Evolutionary conservation across 805 yeast species (phyloP).

Genomic region (Cyberlindnera misumaiensis): DNA sequence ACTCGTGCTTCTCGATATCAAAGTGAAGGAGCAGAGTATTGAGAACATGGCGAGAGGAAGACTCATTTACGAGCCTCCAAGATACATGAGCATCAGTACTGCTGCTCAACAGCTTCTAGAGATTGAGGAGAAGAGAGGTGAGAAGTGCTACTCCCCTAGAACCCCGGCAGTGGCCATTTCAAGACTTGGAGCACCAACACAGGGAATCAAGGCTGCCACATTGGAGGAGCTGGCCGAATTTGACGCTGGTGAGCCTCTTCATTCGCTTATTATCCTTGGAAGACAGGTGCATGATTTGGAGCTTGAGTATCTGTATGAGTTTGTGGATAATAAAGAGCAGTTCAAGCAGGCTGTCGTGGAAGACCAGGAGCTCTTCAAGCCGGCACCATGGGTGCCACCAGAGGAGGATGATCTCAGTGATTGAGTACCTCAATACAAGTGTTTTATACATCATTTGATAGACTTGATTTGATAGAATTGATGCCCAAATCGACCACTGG

Average conservation of each 20-base stretch:
- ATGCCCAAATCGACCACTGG: too few species aligned
- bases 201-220: conserved; percentile 79
- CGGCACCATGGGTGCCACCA: conserved; percentile 59
- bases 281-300: conserved; percentile 93
- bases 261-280: conserved; percentile 85
- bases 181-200: conserved; percentile 82
- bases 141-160: conserved; percentile 71
- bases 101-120: conserved; percentile 87
- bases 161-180: conserved; percentile 95
- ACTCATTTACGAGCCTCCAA: conserved; percentile 89
- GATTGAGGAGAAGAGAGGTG: conserved; percentile 71
- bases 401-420: conserved; percentile 29
- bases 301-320: conserved; percentile 74
- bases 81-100: conserved; percentile 88
- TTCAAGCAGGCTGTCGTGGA: conserved; percentile 37
- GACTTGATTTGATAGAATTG: too few species aligned
- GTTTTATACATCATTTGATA: neutral
- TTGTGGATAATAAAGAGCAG: conserved; percentile 51
- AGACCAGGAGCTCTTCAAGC: conserved; percentile 68
- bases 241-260: conserved; percentile 92
- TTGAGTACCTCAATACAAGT: conserved; percentile 1
- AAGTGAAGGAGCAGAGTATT: conserved; percentile 93
- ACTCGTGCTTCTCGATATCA: conserved; percentile 78
- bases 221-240: conserved; percentile 68
- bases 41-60: conserved; percentile 93